phyloP scores from a whole-genome alignment of 2,329 filamentous ascomycete species.

The Fusarium brevicatenulatum region DNA sequence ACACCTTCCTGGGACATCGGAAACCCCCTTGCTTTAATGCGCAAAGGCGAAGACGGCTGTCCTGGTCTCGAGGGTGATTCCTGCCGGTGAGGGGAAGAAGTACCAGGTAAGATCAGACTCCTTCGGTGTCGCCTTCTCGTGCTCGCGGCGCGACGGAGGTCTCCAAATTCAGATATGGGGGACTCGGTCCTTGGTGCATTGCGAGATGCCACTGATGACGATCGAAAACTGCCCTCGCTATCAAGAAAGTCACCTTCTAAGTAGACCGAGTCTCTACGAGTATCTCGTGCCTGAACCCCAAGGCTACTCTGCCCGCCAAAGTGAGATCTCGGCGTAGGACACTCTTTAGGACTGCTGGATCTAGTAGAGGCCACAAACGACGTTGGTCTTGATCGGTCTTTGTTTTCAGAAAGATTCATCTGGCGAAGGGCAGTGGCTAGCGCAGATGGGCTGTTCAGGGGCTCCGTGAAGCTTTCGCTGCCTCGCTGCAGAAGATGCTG shows the following conservation, averaged over 20 bases:
- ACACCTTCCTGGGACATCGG: constrained; percentile 71
- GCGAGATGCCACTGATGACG: constrained; percentile 77
- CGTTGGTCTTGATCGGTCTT: constrained; percentile 59
- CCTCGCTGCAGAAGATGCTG: constrained; percentile 17
- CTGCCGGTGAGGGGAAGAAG: constrained; percentile 83
- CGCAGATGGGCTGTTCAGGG: constrained; percentile 58
- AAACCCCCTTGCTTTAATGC: constrained; percentile 82
- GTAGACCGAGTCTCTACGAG: constrained; percentile 80
- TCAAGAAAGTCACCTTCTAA: constrained; percentile 86
- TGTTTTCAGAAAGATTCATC: constrained; percentile 48
- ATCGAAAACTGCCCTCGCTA: constrained; percentile 89
- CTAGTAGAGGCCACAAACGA: constrained; percentile 75
- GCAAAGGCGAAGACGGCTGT: constrained; percentile 85
- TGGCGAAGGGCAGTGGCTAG: constrained; percentile 64
- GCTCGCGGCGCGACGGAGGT: constrained; percentile 78
- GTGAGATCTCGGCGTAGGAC: constrained; percentile 89
- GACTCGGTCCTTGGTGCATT: constrained; percentile 81
- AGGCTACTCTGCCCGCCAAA: constrained; percentile 67
- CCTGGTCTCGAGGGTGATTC: constrained; percentile 85
- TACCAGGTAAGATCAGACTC: constrained; percentile 83
- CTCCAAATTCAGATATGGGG: constrained; percentile 85
- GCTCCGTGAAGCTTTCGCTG: constrained; percentile 33
- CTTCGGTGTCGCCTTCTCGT: constrained; percentile 85
- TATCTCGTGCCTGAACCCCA: constrained; percentile 65
- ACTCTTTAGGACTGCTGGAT: constrained; percentile 90